Conservation (phyloP, 1,139 yeast genomes). For the Blastobotrys elegans region DNA sequence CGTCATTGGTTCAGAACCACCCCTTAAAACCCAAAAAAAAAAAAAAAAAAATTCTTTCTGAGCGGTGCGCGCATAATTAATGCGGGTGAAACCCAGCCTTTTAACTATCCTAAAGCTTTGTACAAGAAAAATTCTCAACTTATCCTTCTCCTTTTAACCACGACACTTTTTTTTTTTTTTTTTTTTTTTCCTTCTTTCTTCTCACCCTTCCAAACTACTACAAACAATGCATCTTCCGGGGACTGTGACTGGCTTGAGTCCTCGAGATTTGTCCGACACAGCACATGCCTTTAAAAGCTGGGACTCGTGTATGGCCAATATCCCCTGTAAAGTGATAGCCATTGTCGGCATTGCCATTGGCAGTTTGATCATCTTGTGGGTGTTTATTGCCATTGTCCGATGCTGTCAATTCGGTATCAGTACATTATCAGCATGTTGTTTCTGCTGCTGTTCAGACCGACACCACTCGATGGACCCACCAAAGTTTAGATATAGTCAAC, state of each 20-base stretch:
- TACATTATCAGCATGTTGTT: constrained; percentile 38
- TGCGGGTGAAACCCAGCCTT: constrained; percentile 1
- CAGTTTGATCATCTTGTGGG: constrained; percentile 35
- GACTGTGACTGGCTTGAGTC: too few species aligned
- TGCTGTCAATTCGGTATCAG: constrained; percentile 40
- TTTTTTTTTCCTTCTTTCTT: neutral
- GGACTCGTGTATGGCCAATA: constrained; percentile 79
- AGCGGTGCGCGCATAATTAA: neutral
- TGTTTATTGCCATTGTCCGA: constrained; percentile 38
- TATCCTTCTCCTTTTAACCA: neutral
- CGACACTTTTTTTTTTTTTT: neutral
- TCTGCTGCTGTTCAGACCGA: constrained; percentile 36
- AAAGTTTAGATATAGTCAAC: neutral
- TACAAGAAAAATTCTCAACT: too few species aligned
- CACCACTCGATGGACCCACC: constrained; percentile 15
- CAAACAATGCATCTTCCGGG: neutral
- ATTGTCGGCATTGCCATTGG: constrained; percentile 70
- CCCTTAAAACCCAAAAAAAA: neutral
- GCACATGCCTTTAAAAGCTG: constrained; percentile 51
- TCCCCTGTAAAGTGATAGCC: constrained; percentile 67
- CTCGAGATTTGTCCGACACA: constrained; percentile 14
- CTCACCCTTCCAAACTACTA: too few species aligned
- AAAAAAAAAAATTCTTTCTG: neutral
- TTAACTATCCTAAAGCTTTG: too few species aligned
- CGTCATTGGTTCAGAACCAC: neutral